These are phyloP conservation scores for Funneliformis caledonium DNA, from an alignment of 371 early-diverging fungal genomes.

Conservation along the genomic window DNA sequence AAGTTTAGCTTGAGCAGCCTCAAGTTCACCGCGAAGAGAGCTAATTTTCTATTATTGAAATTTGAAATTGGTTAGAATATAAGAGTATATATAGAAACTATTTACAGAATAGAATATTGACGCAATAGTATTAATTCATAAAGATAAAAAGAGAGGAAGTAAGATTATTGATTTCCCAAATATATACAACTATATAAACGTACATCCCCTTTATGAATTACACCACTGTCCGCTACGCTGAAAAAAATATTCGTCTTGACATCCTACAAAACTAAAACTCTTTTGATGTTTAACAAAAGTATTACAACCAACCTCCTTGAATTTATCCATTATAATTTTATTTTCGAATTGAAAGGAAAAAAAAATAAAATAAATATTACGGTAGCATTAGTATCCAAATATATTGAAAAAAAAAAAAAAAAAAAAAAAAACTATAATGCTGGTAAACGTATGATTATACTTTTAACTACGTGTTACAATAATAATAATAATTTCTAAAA, in stretches of 20 bases:
- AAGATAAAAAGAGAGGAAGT: background rate
- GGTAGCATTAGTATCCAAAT: too few relatives aligned
- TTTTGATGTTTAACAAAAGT: background rate
- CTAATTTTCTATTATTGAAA: slow-evolving; percentile 1
- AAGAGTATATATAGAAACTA: background rate
- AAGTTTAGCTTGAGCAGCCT: background rate
- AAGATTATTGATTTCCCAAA: too few relatives aligned
- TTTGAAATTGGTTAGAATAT: background rate
- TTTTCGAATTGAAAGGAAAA: background rate
- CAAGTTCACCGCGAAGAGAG: background rate
- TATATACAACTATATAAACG: too few relatives aligned
- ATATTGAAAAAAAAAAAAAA: too few relatives aligned
- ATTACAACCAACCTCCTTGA: background rate
- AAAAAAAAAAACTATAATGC: too few relatives aligned
- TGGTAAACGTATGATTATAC: too few relatives aligned
- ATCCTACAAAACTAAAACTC: background rate
- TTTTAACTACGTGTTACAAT: too few relatives aligned
- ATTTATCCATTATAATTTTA: background rate
- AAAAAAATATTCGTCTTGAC: too few relatives aligned
- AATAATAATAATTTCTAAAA: too few relatives aligned
- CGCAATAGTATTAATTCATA: background rate
- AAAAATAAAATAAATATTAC: background rate
- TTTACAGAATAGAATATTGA: background rate
- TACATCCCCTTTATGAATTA: too few relatives aligned
- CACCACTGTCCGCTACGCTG: too few relatives aligned